Base-by-base conservation (phyloP, 768 basidiomycete genomes). In the Guyanaporus albipodus region DNA sequence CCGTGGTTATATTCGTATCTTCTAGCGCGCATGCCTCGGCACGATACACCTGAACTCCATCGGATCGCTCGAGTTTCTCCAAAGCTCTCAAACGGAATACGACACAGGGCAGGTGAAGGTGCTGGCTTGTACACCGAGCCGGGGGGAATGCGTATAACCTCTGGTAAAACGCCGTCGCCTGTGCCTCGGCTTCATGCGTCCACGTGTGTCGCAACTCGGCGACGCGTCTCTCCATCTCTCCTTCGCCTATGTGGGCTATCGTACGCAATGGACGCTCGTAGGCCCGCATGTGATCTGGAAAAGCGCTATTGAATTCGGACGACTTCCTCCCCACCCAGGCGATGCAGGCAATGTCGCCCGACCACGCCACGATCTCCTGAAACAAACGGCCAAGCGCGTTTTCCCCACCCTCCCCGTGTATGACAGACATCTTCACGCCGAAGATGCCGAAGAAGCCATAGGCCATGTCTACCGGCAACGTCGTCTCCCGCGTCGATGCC, bases 401-500 rank as follows among this genome's bases (percentile, higher is more conserved):
- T 27, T 57, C 23, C 18, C 42, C 46, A 28, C 36, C 48, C 36
- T 61, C 55, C 12, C 58, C 58, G 2, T 47, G 46, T 27, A 57
- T 57, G 28, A 58, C 40, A 0, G 33, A 19, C 38, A 54, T 54
- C 10, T 38, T 46, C 22, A 58, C 6, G 10, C 48, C 58, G 26
- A 60, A 61, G 6, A 60, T 46, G 4, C 58, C 59, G 23, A 61
- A 52, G 6, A 60, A 48, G 8, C 52, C 41, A 8, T 60, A 60
- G 4, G 59, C 59, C 55, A 52, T 55, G 34, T 60, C 59, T 8
- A 33, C 59, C 0, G 43, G 46, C 2, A 36, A 34, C 10, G 44
- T 61, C 18, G 59, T 61, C 29, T 58, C 48, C 22, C 59, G 52
- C 4, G 50, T 55, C 21, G 59, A 60, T 14, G 59, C 55, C 11